A percentile compares a stretch with the other conserved stretches of the same genome.
phyloP scores from a whole-genome alignment of 2,329 filamentous ascomycete species.

The Tympanopsis confertula region DNA sequence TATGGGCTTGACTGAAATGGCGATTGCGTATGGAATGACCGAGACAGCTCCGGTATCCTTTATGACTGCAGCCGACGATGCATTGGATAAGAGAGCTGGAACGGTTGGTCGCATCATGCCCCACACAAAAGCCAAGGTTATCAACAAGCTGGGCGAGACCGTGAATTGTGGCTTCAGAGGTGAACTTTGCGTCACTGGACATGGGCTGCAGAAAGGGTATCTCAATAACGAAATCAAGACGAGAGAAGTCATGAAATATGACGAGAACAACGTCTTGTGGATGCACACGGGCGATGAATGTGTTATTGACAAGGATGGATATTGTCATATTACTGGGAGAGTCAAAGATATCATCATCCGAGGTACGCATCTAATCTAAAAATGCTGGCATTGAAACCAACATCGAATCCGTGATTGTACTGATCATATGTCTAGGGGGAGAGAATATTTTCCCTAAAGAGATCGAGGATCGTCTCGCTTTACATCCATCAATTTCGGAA shows the following conservation, averaged over 20 bases:
- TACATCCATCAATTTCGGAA: constrained; percentile 40
- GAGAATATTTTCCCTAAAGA: constrained; percentile 53
- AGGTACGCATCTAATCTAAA: constrained; percentile 20
- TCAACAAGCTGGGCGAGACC: constrained; percentile 39
- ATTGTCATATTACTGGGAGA: constrained; percentile 46
- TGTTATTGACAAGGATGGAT: constrained; percentile 30
- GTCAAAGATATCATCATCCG: constrained; percentile 65
- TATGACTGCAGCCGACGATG: constrained; percentile 58
- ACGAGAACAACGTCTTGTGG: constrained; percentile 32
- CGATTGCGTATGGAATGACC: constrained; percentile 50
- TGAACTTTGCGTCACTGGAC: constrained; percentile 55
- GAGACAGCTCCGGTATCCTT: constrained; percentile 47
- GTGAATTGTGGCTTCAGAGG: constrained; percentile 42
- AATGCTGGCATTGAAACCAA: background rate
- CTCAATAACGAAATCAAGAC: constrained; percentile 37
- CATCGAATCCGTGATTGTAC: background rate
- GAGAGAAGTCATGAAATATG: constrained; percentile 11
- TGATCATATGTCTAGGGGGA: constrained; percentile 21
- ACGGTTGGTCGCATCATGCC: constrained; percentile 52
- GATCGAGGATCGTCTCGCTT: constrained; percentile 56
- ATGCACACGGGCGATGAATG: constrained; percentile 42
- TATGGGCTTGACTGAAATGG: constrained; percentile 49
- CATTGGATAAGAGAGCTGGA: constrained; percentile 48
- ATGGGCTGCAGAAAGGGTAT: constrained; percentile 46
- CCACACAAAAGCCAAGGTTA: constrained; percentile 49